Percentiles rank a stretch among this genome's conserved stretches.
phyloP scores from a whole-genome alignment of 345 rosid species.

The Murraya paniculata region DNA sequence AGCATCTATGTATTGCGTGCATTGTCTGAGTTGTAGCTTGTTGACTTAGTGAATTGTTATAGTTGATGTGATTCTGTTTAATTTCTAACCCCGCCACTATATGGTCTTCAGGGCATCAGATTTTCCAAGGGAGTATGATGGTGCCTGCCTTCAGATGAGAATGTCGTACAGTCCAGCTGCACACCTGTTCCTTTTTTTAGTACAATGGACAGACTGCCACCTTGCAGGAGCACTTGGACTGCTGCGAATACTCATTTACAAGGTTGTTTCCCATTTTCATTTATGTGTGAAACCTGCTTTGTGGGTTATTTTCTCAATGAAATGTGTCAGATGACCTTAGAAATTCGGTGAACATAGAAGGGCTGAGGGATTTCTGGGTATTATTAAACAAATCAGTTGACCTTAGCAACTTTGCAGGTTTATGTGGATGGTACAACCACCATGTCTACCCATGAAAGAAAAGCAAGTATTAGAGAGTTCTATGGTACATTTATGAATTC shows the following conservation, averaged over 20 bases:
- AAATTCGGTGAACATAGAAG: not conserved
- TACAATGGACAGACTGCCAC: conserved; percentile 71
- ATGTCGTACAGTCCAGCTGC: conserved; percentile 78
- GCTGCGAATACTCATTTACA: conserved; percentile 59
- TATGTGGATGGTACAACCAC: conserved; percentile 73
- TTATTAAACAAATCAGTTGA: not conserved
- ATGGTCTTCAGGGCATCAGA: conserved; percentile 53
- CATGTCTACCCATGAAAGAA: conserved; percentile 55
- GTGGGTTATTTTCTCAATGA: not conserved
- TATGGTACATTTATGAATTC: conserved; percentile 39
- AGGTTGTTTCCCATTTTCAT: conserved; percentile 31
- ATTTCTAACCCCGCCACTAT: not conserved
- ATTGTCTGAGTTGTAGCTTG: not conserved
- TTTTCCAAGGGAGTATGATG: conserved; percentile 58
- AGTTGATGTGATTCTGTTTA: not conserved
- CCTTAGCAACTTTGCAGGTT: conserved; percentile 32
- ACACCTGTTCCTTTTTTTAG: conserved; percentile 57
- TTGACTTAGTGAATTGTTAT: not conserved
- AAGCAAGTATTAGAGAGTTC: conserved; percentile 63
- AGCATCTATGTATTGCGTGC: not conserved
- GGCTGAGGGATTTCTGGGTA: not conserved
- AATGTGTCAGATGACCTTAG: not conserved
- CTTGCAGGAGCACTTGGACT: conserved; percentile 69
- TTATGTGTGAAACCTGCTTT: not conserved
- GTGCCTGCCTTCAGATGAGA: conserved; percentile 75